Evolutionary conservation across 768 basidiomycete genomes (phyloP), one percentile per base, ranked within the genome.

Genomic region (Mycena amicta): DNA sequence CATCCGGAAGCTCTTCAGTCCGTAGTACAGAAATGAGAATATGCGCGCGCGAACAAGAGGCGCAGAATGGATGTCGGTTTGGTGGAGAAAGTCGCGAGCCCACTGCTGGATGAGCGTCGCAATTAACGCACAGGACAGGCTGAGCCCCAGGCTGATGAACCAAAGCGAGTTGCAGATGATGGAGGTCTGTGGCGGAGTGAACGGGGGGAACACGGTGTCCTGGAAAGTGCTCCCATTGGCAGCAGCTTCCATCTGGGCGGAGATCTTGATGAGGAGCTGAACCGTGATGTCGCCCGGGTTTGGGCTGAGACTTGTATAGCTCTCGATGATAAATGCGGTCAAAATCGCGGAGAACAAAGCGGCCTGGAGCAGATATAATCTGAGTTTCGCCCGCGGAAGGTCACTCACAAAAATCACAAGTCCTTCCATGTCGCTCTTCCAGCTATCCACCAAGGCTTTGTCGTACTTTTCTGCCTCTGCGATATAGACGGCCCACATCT

Each of bases 261-360:
- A 57, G 3, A 57, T 57, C 20, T 18, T 28, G 4, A 25, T 25
- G 40, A 57, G 25, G 26, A 57, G 40, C 6, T 57, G 50, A 6
- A 66, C 57, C n/a, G 60, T 61, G 2, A 41, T 29, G 30, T 59
- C 53, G 13, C 39, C 53, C 16, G 65, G 23, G 49, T 65, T 62
- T 6, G 56, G 59, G 20, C 52, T 53, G 13, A 70, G 56, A 23
- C 57, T 57, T 41, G 61, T 62, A 46, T 68, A 68, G 52, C 62
- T 64, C 45, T 68, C 69, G 15, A 70, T 61, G 41, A 70, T 40
- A 43, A 71, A 69, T 16, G 67, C 65, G 12, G 70, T 68, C 22
- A 69, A 30, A 20, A 53, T 55, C n/a, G 68, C 67, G 4, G 70
- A 67, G 41, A 68, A 70, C 18, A 70, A 46, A 53, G 64, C 67